Percentiles rank a stretch among this genome's conserved stretches.
These are phyloP conservation scores for Coniophora puteana DNA, from an alignment of 1,284 basidiomycete species.

Conservation along the genomic window DNA sequence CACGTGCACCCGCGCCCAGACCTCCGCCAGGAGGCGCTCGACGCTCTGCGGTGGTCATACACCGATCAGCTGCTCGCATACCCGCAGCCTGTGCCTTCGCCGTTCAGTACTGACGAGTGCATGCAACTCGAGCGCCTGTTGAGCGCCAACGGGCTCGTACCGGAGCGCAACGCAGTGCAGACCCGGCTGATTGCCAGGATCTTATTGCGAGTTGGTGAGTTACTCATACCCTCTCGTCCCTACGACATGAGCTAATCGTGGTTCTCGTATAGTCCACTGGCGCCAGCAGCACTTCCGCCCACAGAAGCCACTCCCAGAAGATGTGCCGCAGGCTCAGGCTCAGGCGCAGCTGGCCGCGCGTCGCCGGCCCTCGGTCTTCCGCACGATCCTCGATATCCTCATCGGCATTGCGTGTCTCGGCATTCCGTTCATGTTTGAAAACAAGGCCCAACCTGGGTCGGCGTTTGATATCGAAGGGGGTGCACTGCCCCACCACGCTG, in stretches of 20 bases:
- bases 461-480: slow-evolving; percentile 59
- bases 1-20: slow-evolving; percentile 45
- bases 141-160: slow-evolving; percentile 32
- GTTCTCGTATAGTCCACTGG: slow-evolving; percentile 52
- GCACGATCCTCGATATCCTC: slow-evolving; percentile 51
- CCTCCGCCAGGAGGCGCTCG: slow-evolving; percentile 61
- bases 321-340: slow-evolving; percentile 31
- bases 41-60: slow-evolving; percentile 71
- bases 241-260: neutral
- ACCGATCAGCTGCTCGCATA: slow-evolving; percentile 68
- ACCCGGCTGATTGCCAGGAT: slow-evolving; percentile 67
- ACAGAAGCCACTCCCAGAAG: slow-evolving; percentile 54
- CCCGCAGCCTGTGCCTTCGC: slow-evolving; percentile 47
- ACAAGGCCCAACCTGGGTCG: slow-evolving; percentile 39
- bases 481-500: slow-evolving; percentile 37
- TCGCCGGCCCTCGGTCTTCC: slow-evolving; percentile 40
- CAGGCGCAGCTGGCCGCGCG: too few relatives aligned
- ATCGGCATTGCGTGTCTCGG: slow-evolving; percentile 64
- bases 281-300: slow-evolving; percentile 66
- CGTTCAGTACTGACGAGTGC: slow-evolving; percentile 71
- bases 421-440: slow-evolving; percentile 67
- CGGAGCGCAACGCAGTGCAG: slow-evolving; percentile 48
- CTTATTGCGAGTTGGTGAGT: slow-evolving; percentile 61
- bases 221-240: neutral
- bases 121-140: slow-evolving; percentile 62